phyloP scores from a whole-genome alignment of 331 rosid genomes.

The Dryas integrifolia region DNA sequence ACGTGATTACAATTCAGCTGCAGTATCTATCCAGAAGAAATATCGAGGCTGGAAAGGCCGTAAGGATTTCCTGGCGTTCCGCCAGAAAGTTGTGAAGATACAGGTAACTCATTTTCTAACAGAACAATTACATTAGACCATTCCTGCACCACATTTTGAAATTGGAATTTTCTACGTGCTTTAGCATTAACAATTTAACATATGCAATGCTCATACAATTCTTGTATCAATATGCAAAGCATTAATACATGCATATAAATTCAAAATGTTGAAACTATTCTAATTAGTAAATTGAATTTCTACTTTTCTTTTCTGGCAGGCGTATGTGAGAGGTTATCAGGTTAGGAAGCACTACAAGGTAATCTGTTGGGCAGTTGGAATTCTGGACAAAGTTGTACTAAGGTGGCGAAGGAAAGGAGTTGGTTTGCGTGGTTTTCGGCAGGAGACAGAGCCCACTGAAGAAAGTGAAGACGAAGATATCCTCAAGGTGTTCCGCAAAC shows the following conservation, averaged over 20 bases:
- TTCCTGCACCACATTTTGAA: background rate
- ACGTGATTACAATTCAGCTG: slow-evolving; percentile 65
- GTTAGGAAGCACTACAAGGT: slow-evolving; percentile 72
- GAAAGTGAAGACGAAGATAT: slow-evolving; percentile 82
- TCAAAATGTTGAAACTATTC: background rate
- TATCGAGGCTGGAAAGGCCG: slow-evolving; percentile 92
- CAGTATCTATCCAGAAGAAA: slow-evolving; percentile 87
- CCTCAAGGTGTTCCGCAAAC: slow-evolving; percentile 73
- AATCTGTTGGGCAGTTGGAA: slow-evolving; percentile 87
- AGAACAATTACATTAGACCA: background rate
- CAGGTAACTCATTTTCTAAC: slow-evolving; percentile 53
- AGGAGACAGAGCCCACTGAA: slow-evolving; percentile 38
- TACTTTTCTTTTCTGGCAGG: slow-evolving; percentile 51
- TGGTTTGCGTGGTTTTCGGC: slow-evolving; percentile 67
- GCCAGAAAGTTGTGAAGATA: slow-evolving; percentile 81
- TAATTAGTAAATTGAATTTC: background rate
- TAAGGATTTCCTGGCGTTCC: slow-evolving; percentile 65
- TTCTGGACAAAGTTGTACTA: slow-evolving; percentile 80
- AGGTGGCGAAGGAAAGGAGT: slow-evolving; percentile 83
- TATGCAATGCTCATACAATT: background rate
- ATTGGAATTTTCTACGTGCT: background rate
- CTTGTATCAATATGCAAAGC: background rate
- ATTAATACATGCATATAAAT: background rate
- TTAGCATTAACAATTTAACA: background rate
- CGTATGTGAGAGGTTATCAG: slow-evolving; percentile 86